Percentiles rank a stretch among this genome's conserved stretches.
Evolutionary conservation across 345 rosid genomes (phyloP).

Genomic region (Nasturtium officinale): DNA sequence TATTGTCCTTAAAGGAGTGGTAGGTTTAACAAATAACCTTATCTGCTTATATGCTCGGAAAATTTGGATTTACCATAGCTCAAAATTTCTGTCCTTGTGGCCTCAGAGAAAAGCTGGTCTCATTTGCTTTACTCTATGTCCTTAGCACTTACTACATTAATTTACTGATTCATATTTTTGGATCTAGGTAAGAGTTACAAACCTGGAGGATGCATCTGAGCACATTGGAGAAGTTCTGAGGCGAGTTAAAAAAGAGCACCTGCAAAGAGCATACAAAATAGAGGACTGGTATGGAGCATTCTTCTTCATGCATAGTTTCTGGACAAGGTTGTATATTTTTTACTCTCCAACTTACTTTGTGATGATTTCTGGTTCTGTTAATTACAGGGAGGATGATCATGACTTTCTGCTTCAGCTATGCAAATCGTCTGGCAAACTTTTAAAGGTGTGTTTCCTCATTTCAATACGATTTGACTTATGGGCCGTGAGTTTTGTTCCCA

Average conservation of each 20-base stretch:
- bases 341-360: not conserved
- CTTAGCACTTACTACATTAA: not conserved
- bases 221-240: slow-evolving; percentile 88
- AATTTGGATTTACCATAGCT: not conserved
- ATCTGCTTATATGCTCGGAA: not conserved
- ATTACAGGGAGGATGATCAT: slow-evolving; percentile 75
- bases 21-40: slow-evolving; percentile 42
- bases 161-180: slow-evolving; percentile 3
- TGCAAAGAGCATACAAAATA: slow-evolving; percentile 87
- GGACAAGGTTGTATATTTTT: not conserved
- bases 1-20: slow-evolving; percentile 95
- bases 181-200: slow-evolving; percentile 67
- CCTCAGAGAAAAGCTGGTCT: not conserved
- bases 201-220: slow-evolving; percentile 84
- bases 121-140: not conserved
- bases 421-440: slow-evolving; percentile 73
- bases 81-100: not conserved
- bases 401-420: slow-evolving; percentile 87
- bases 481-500: not conserved
- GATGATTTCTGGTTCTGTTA: not conserved
- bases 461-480: not conserved
- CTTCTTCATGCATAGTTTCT: not conserved
- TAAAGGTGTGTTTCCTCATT: slow-evolving; percentile 57
- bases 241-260: slow-evolving; percentile 87
- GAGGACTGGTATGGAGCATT: slow-evolving; percentile 60